These are phyloP conservation scores for Clonostachys chloroleuca DNA, from an alignment of 2,329 filamentous ascomycete genomes.

Conservation along the genomic window DNA sequence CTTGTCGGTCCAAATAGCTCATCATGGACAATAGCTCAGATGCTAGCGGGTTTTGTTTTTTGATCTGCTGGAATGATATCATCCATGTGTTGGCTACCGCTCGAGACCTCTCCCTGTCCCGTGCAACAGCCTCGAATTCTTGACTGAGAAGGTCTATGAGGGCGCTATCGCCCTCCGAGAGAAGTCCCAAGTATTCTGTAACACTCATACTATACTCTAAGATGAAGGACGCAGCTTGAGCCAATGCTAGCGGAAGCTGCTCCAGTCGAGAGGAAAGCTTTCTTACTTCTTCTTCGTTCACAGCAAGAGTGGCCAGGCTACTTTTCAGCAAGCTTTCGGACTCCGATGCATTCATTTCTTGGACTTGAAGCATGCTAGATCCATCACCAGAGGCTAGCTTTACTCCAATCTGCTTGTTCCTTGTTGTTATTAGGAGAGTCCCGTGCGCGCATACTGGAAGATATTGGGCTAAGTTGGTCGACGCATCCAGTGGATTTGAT, in stretches of 20 bases:
- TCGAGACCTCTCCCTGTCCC: slow-evolving; percentile 14
- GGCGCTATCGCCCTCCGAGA: slow-evolving; percentile 7
- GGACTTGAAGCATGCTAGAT: slow-evolving; percentile 11
- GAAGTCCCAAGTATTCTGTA: slow-evolving; percentile 16
- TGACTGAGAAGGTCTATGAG: slow-evolving; percentile 15
- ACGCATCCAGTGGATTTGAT: no score
- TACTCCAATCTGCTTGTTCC: slow-evolving; percentile 20
- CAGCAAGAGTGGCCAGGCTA: slow-evolving; percentile 4
- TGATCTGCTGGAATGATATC: slow-evolving; percentile 24
- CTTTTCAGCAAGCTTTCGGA: slow-evolving; percentile 12
- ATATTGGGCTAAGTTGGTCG: not conserved
- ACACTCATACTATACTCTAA: slow-evolving; percentile 16
- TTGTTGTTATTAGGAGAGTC: slow-evolving; percentile 22
- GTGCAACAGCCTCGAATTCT: slow-evolving; percentile 19
- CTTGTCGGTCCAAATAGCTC: slow-evolving; percentile 19
- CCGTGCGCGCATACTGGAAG: slow-evolving; percentile 22
- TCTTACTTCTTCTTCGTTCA: not conserved
- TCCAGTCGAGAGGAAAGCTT: slow-evolving; percentile 16
- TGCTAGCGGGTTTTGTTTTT: slow-evolving; percentile 13
- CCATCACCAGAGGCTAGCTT: slow-evolving; percentile 11
- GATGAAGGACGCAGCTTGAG: slow-evolving; percentile 27
- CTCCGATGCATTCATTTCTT: slow-evolving; percentile 17
- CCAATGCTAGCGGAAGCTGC: slow-evolving; percentile 23
- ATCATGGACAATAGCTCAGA: slow-evolving; percentile 20
- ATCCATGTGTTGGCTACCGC: slow-evolving; percentile 23